These are phyloP conservation scores for Helicocarpus griseus DNA, from an alignment of 2,329 filamentous ascomycete species.

Conservation along the genomic window DNA sequence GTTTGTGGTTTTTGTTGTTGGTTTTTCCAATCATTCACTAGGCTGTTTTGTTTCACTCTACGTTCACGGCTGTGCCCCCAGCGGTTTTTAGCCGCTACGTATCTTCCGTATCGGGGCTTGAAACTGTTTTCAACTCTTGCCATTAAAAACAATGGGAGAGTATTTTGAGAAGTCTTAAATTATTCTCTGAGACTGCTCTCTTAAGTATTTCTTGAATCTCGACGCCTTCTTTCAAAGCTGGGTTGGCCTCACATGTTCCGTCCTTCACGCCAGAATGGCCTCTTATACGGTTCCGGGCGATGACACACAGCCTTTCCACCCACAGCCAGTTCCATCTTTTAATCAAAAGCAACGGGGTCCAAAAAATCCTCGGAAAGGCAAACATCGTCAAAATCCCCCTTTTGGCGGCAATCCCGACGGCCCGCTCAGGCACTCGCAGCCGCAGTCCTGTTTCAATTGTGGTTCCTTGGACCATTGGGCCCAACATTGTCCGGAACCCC, in stretches of 20 bases:
- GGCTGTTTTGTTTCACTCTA: background rate
- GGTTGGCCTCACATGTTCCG: background rate
- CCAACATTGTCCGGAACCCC: slow-evolving; percentile 25
- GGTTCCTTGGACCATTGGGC: slow-evolving; percentile 24
- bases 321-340: slow-evolving; percentile 6
- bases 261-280: slow-evolving; percentile 5
- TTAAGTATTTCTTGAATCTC: too few relatives aligned
- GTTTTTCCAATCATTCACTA: background rate
- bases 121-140: background rate
- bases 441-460: slow-evolving; percentile 26
- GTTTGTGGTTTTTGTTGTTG: background rate
- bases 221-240: background rate
- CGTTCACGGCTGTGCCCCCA: background rate
- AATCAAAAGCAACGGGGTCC: slow-evolving; percentile 11
- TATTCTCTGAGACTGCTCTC: background rate
- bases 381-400: slow-evolving; percentile 9
- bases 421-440: slow-evolving; percentile 6
- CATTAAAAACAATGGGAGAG: background rate
- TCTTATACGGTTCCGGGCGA: slow-evolving; percentile 5
- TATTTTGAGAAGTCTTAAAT: background rate
- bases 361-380: slow-evolving; percentile 11
- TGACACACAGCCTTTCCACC: background rate
- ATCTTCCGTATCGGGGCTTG: background rate
- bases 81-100: background rate
- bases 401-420: slow-evolving; percentile 4